Base-by-base conservation (phyloP, 179 eudicot species). In the Patellifolia procumbens region DNA sequence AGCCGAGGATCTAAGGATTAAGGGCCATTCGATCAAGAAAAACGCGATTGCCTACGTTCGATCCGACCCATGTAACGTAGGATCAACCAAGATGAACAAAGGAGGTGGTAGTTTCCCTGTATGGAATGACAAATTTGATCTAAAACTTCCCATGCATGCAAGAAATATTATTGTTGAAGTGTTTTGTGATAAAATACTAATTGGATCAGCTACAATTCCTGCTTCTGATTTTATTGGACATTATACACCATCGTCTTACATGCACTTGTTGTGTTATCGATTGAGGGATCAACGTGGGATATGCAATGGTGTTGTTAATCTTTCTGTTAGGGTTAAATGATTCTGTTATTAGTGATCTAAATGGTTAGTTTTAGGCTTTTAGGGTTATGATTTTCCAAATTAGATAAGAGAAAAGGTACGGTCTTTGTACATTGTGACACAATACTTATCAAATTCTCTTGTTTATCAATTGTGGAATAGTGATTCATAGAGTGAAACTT, bases 191-290 rank as follows among this genome's bases (percentile, higher is more conserved):
- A 29, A 63, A 52, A 75, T 53, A 16, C 15, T 80, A 0, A 56
- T 91, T 60, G 93, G 92, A 0, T 26, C 59, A 17, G 91, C 88
- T 17, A 77, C 39, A 0, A 81, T 91, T 56, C 92, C 93, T 7
- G 76, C 62, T 0, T 67, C 85, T 5, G 97, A 89, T 64, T 84
- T 91, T 51, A 2, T 72, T 9, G 91, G 86, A 12, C 87, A 84
- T 7, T 76, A 58, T 26, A 26, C 77, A 7, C 90, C 90, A 15
- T 72, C 59, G 7, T 63, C 77, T 35, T 77, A 78, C 72, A 65
- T 91, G 83, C 93, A 86, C 56, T 68, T 89, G 19, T 81, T 91
- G 87, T 87, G 92, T 80, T 91, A 91, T 68, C 76, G 97, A 72
- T 73, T 91, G 78, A 80, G 88, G 76, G 86, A 87, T 73, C 55